A percentile compares a stretch with the other conserved stretches of the same genome.
Conservation (phyloP, 768 basidiomycete species). For the Jaapia argillacea region DNA sequence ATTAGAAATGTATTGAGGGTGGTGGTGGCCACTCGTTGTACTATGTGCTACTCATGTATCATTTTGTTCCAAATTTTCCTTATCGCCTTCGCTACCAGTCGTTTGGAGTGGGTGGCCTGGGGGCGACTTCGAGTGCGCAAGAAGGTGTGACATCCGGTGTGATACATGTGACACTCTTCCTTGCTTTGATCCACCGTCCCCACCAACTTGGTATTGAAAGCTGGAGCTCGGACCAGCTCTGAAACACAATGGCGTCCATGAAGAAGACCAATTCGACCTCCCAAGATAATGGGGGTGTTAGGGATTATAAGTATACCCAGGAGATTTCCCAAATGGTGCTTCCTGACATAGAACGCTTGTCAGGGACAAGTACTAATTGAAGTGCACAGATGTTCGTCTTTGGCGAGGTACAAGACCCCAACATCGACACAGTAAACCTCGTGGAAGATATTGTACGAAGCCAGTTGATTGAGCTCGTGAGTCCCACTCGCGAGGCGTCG, state of each 20-base stretch:
- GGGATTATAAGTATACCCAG: slow-evolving; percentile 82
- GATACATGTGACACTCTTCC: too few species aligned
- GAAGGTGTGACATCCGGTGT: too few species aligned
- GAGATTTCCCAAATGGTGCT: slow-evolving; percentile 92
- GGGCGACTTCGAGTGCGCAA: too few species aligned
- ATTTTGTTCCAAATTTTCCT: too few species aligned
- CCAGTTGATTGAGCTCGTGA: slow-evolving; percentile 84
- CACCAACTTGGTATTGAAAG: too few species aligned
- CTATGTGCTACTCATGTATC: too few species aligned
- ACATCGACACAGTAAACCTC: slow-evolving; percentile 77
- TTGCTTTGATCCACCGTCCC: too few species aligned
- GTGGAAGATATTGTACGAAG: slow-evolving; percentile 93
- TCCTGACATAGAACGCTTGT: not conserved
- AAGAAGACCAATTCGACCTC: not conserved
- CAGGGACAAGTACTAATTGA: slow-evolving; percentile 1
- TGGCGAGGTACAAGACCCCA: slow-evolving; percentile 88
- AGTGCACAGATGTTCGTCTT: slow-evolving; percentile 84
- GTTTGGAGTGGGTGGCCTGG: too few species aligned
- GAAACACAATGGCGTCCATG: not conserved
- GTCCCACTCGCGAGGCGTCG: slow-evolving; percentile 10
- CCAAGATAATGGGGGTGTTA: slow-evolving; percentile 1
- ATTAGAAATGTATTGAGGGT: too few species aligned
- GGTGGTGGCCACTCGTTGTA: too few species aligned
- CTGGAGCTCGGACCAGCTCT: too few species aligned
- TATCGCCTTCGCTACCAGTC: too few species aligned